Evolutionary conservation across 192 early-diverging fungal genomes (phyloP), one percentile per base, ranked within the genome.

Genomic region (Gamsiella multidivaricata): DNA sequence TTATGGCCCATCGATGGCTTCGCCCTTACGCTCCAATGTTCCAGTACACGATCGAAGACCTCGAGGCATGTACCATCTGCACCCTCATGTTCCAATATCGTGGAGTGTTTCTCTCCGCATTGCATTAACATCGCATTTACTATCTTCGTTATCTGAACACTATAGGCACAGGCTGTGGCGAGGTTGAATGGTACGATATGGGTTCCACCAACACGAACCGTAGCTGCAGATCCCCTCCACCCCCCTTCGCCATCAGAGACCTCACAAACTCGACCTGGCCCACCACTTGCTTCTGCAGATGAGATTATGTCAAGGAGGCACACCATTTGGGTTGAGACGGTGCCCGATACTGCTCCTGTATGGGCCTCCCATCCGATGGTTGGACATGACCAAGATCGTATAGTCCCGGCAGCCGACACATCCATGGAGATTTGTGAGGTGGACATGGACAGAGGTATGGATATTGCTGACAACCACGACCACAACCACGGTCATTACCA

Each of bases 1-100:
- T 96, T 43, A 94, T 92, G 86, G 70, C 82, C 9, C 95, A 97
- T 56, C 68, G 69, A 58, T 91, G 90, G 90, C 68, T 91, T 20
- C 61, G 65, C 39, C 88, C 88, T 2, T 88, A 76, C 32, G 65
- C 79, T 0, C 34, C 74, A 2, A 82, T 84, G 28, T 89, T 91
- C 69, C 74, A 82, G 10, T 74, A 57, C 50, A 62, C 80, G 17
- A 52, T 76, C 20, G 68, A 59, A 20, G 85, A 81, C 26, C 54
- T 74, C 17, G 74, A 69, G 70, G 81, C 70, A 65, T 34, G n/a
- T n/a, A 22, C 15, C 17, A 20, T 15, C 6, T 1, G 23, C 15
- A 50, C 18, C 20, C 5, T 14, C 32, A 9, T 3, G 9, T 23
- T 49, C 3, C n/a, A n/a, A n/a, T n/a, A n/a, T n/a, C n/a, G n/a